phyloP scores from a whole-genome alignment of 257 asterid genomes.

The Nemophila menziesii region DNA sequence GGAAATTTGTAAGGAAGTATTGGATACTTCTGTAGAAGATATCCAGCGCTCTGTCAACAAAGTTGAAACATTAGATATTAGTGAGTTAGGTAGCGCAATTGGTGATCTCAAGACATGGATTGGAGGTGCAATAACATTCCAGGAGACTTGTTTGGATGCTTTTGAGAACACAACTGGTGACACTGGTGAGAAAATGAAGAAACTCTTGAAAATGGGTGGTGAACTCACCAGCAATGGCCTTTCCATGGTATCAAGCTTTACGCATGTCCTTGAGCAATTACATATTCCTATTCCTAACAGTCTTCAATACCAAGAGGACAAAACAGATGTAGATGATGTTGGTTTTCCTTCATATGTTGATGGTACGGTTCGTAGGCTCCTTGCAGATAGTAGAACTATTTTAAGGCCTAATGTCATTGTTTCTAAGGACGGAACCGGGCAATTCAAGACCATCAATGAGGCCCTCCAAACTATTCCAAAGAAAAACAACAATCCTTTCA shows the following conservation, averaged over 20 bases:
- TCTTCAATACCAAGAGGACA: neutral
- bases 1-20: constrained; percentile 5
- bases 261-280: constrained; percentile 1
- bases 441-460: constrained; percentile 32
- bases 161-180: constrained; percentile 23
- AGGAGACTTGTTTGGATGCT: constrained; percentile 21
- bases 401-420: constrained; percentile 34
- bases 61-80: neutral
- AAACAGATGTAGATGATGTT: too few relatives aligned
- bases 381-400: constrained; percentile 9
- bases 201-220: constrained; percentile 10
- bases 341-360: neutral
- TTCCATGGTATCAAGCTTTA: constrained; percentile 15
- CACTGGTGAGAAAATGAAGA: constrained; percentile 21
- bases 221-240: constrained; percentile 23
- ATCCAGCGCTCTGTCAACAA: constrained; percentile 11
- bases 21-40: constrained; percentile 10
- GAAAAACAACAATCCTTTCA: constrained; percentile 18
- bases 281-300: constrained; percentile 8
- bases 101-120: constrained; percentile 23
- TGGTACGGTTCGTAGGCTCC: constrained; percentile 22
- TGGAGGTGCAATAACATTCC: constrained; percentile 16
- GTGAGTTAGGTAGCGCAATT: neutral
- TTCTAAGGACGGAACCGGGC: constrained; percentile 69
- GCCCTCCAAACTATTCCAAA: constrained; percentile 40